phyloP scores from a whole-genome alignment of 225 moss, liverwort and hornwort genomes.

The Takakia lepidozioides region DNA sequence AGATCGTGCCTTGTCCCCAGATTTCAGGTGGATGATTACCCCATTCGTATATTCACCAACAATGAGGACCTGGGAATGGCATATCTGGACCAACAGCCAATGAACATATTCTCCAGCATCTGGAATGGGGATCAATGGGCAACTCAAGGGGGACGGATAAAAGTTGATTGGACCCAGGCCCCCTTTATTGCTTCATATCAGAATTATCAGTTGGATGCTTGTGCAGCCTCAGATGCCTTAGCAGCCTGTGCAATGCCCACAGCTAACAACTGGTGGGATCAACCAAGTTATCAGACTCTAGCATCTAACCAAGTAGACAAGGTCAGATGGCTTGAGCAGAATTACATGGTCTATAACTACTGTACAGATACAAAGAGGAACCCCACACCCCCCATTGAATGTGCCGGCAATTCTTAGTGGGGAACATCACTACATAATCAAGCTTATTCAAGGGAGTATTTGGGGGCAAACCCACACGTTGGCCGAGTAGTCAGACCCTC shows the following conservation, averaged over 20 bases:
- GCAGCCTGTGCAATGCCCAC: constrained; percentile 25
- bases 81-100: constrained; percentile 63
- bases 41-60: constrained; percentile 72
- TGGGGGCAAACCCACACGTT: too few species aligned
- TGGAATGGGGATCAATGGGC: constrained; percentile 95
- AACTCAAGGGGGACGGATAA: constrained; percentile 67
- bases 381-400: constrained; percentile 30
- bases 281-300: constrained; percentile 41
- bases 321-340: constrained; percentile 77
- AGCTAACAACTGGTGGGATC: constrained; percentile 34
- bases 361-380: constrained; percentile 52
- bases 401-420: constrained; percentile 40
- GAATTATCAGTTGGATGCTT: constrained; percentile 58
- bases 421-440: too few species aligned
- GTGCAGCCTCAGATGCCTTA: constrained; percentile 19
- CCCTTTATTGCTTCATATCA: constrained; percentile 70
- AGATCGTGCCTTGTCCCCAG: too few species aligned
- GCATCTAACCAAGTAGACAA: constrained; percentile 41
- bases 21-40: constrained; percentile 74
- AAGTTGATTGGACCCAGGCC: constrained; percentile 61
- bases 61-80: constrained; percentile 63
- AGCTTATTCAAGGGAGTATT: too few species aligned
- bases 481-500: too few species aligned
- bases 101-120: constrained; percentile 75
- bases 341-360: constrained; percentile 85